Conservation (phyloP, 495 filamentous ascomycete genomes). For the Penicillium roqueforti region DNA sequence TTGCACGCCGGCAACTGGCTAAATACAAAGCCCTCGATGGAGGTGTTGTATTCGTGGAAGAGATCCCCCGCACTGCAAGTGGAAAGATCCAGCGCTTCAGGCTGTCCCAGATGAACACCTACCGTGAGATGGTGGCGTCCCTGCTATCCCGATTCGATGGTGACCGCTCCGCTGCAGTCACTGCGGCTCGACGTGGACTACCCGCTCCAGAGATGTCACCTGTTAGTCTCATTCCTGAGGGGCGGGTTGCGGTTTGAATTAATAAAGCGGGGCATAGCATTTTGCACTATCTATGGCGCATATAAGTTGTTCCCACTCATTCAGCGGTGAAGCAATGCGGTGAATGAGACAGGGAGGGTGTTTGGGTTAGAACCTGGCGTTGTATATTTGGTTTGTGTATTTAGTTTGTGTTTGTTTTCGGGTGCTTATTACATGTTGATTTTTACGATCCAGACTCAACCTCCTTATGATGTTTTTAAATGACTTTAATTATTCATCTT, state of each 20-base stretch:
- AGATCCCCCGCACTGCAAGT: constrained; percentile 69
- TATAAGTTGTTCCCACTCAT: neutral
- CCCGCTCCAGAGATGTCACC: constrained; percentile 12
- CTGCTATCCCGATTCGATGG: constrained; percentile 33
- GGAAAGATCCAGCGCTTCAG: constrained; percentile 70
- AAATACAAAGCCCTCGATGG: constrained; percentile 67
- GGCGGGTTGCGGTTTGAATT: constrained; percentile 9
- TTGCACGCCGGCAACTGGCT: constrained; percentile 55
- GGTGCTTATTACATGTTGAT: neutral
- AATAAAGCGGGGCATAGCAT: neutral
- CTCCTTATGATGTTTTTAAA: neutral
- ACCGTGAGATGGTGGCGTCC: constrained; percentile 43
- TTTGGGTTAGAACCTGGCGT: neutral
- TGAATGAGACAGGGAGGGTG: neutral
- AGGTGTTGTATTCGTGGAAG: constrained; percentile 68
- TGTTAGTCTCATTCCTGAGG: constrained; percentile 12
- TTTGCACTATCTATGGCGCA: neutral
- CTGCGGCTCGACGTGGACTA: constrained; percentile 2
- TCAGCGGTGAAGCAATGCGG: neutral
- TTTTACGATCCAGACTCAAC: neutral
- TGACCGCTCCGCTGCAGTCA: neutral
- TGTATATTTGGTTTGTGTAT: neutral
- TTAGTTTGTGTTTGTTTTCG: neutral
- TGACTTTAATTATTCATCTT: neutral
- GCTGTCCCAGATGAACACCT: constrained; percentile 43